Evolutionary conservation across 768 basidiomycete species (phyloP), one percentile per base, ranked within the genome.

Genomic region (Boletales sp.): DNA sequence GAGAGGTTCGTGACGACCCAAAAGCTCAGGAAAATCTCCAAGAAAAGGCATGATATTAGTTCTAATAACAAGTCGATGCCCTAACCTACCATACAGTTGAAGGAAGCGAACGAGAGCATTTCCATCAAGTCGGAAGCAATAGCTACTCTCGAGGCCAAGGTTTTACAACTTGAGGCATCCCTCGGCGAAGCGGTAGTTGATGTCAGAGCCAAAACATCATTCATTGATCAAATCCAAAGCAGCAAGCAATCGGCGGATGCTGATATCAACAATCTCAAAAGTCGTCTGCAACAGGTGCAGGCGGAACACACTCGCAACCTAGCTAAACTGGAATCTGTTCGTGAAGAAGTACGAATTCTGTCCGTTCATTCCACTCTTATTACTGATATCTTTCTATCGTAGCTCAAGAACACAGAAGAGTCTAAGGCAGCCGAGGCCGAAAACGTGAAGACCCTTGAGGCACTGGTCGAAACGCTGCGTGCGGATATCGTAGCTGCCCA

Each of bases 1-100:
- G 75, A 51, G 89, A 89, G 58, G 72, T 84, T 15, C 80, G 77
- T 53, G 84, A 83, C 54, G 82, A 83, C 55, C 71, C 68, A n/a
- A 81, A 79, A 59, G 76, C 67, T 12, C 54, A 82, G 18, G 75
- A 76, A 49, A 84, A 81, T 48, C 60, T 88, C 15, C 81, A 84
- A 63, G 71, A 63, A 43, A 81, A 87, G 77, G 87, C 80, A 62
- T 31, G 68, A 8, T 31, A 18, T 44, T 44, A 8, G 41, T 37
- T 44, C 35, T 6, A 37, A 18, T 32, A 46, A 21, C 37, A 34
- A 41, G 49, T 14, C 36, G n/a, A 42, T 39, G 21, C 46, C 46
- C 44, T 54, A 34, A 42, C 36, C 18, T 28, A 8, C 13, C 15
- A 3, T 36, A 33, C 57, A 91, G 88, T 73, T 90, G n/a, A 75